Conservation (phyloP, 345 rosid species). For the Geranium rotundifolium region DNA sequence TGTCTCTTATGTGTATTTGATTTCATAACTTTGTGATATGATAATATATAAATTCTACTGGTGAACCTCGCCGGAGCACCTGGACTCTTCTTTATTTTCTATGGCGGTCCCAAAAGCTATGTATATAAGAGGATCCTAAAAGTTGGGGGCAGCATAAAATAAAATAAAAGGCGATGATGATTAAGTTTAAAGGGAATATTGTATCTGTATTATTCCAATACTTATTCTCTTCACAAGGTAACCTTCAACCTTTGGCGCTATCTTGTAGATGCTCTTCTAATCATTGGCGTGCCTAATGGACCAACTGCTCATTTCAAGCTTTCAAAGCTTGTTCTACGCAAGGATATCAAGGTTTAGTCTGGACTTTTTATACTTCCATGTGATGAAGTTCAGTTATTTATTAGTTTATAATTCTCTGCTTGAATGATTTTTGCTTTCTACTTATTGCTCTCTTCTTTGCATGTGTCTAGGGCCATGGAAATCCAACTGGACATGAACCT, state of each 20-base stretch:
- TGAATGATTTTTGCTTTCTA: neutral
- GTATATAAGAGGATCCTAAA: too few species aligned
- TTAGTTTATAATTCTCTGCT: neutral
- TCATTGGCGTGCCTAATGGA: slow-evolving; percentile 78
- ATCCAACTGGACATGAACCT: slow-evolving; percentile 82
- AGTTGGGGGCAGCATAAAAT: too few species aligned
- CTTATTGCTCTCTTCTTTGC: neutral
- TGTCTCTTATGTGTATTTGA: neutral
- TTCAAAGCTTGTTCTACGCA: slow-evolving; percentile 68
- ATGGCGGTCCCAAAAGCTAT: too few species aligned
- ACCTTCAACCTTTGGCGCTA: neutral
- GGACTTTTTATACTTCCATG: neutral
- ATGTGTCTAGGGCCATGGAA: slow-evolving; percentile 67
- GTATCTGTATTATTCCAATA: neutral
- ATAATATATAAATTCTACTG: too few species aligned
- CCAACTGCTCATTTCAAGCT: slow-evolving; percentile 97
- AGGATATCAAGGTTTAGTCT: slow-evolving; percentile 68
- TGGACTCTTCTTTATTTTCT: too few species aligned
- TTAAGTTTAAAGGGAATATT: too few species aligned
- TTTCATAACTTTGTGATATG: neutral
- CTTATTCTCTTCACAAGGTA: neutral
- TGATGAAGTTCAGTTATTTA: neutral
- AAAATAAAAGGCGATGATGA: too few species aligned
- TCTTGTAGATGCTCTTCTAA: slow-evolving; percentile 62
- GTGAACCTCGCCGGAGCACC: too few species aligned